These are phyloP conservation scores for Zygotorulaspora chibaensis DNA, from an alignment of 805 yeast genomes.

Conservation along the genomic window DNA sequence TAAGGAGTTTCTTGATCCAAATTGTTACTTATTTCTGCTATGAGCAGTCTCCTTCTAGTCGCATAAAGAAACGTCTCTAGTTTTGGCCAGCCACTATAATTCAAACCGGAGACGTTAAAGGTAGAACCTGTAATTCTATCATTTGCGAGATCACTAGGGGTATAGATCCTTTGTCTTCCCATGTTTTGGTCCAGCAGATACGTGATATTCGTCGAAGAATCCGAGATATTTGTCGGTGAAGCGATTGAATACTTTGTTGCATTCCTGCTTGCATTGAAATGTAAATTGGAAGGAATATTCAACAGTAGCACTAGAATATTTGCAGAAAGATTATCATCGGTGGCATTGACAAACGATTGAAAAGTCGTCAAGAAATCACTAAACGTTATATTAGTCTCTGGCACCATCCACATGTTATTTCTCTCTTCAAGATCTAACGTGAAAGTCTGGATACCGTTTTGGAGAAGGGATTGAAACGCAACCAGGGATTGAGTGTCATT, in stretches of 20 bases:
- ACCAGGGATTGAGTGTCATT: constrained; percentile 34
- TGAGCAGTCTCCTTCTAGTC: constrained; percentile 35
- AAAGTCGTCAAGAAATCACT: constrained; percentile 31
- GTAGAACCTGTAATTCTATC: constrained; percentile 24
- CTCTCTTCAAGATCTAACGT: constrained; percentile 55
- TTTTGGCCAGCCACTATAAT: constrained; percentile 34
- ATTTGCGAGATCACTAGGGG: constrained; percentile 24
- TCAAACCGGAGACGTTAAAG: constrained; percentile 12
- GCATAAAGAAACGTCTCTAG: constrained; percentile 35
- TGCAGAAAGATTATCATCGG: constrained; percentile 46
- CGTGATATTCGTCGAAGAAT: constrained; percentile 15
- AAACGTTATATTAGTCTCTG: constrained; percentile 22
- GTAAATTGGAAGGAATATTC: constrained; percentile 25
- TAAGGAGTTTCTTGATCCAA: constrained; percentile 35
- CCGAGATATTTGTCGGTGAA: background rate
- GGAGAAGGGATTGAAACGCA: constrained; percentile 34
- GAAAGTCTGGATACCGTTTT: constrained; percentile 45
- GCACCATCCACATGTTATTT: constrained; percentile 34
- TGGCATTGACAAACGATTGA: constrained; percentile 34
- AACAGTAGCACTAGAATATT: constrained; percentile 41
- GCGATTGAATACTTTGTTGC: constrained; percentile 19
- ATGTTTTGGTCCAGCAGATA: constrained; percentile 17
- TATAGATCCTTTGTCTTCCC: constrained; percentile 27
- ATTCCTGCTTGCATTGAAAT: constrained; percentile 6
- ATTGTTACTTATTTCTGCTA: constrained; percentile 34